Evolutionary conservation across 768 basidiomycete species (phyloP).

Genomic region (Chiua virens): DNA sequence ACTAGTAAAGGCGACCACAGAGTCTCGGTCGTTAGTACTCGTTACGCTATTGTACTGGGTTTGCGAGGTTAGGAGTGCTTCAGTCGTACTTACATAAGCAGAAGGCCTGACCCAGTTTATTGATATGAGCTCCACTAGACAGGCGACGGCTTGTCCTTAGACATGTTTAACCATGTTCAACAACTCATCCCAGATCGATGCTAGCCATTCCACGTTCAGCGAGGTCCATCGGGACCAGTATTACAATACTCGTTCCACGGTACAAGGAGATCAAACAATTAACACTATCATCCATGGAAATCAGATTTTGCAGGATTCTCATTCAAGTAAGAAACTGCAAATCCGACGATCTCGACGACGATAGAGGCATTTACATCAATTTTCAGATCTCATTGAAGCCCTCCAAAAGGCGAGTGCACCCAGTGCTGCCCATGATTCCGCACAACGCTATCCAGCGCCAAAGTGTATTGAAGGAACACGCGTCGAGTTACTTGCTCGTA

Average conservation of each 20-base stretch:
- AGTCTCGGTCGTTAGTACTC: too few relatives aligned
- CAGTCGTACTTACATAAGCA: too few relatives aligned
- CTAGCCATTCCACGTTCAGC: constrained; percentile 15
- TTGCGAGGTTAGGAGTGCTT: too few relatives aligned
- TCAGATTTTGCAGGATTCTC: constrained; percentile 15
- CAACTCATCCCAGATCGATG: constrained; percentile 12
- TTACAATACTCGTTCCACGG: constrained; percentile 4
- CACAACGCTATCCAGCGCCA: constrained; percentile 17
- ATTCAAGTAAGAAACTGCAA: not conserved
- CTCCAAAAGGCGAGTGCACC: constrained; percentile 17
- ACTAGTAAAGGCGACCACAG: too few relatives aligned
- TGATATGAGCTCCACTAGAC: too few relatives aligned
- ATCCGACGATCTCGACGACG: not conserved
- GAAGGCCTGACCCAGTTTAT: too few relatives aligned
- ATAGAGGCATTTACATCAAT: not conserved
- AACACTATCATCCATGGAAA: constrained; percentile 19
- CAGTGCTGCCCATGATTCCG: constrained; percentile 21
- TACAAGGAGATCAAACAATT: constrained; percentile 19
- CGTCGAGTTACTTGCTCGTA: constrained; percentile 14
- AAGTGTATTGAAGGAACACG: constrained; percentile 26
- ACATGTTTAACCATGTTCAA: constrained; percentile 8
- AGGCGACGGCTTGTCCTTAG: too few relatives aligned
- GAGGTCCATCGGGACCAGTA: constrained; percentile 18
- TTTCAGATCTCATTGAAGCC: constrained; percentile 10
- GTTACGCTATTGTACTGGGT: too few relatives aligned